These are phyloP conservation scores for Zymoseptoria brevis DNA, from an alignment of 2,329 filamentous ascomycete genomes.

Conservation along the genomic window DNA sequence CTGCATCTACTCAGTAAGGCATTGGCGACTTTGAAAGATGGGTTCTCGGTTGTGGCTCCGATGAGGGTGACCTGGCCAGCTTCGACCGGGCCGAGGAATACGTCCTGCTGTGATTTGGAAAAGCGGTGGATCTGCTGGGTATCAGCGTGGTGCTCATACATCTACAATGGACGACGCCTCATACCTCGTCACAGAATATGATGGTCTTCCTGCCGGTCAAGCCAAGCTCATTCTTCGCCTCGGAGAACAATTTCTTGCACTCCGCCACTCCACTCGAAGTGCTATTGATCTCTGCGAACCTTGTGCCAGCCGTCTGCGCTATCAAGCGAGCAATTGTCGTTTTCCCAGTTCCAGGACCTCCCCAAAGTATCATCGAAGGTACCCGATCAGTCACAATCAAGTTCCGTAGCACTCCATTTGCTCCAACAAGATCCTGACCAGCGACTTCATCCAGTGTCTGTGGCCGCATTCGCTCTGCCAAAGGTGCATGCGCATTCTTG, in stretches of 20 bases:
- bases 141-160: neutral
- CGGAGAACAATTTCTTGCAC: slow-evolving; percentile 83
- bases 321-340: slow-evolving; percentile 90
- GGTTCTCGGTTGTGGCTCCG: slow-evolving; percentile 94
- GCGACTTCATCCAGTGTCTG: slow-evolving; percentile 74
- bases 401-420: slow-evolving; percentile 71
- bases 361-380: slow-evolving; percentile 94
- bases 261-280: slow-evolving; percentile 81
- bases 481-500: slow-evolving; percentile 59
- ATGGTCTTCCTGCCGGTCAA: slow-evolving; percentile 88
- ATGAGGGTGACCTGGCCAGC: slow-evolving; percentile 84
- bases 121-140: slow-evolving; percentile 77
- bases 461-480: slow-evolving; percentile 92
- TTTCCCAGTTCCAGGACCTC: slow-evolving; percentile 71
- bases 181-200: slow-evolving; percentile 70
- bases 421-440: slow-evolving; percentile 85
- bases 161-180: neutral
- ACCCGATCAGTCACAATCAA: slow-evolving; percentile 80
- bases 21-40: slow-evolving; percentile 83
- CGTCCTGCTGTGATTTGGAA: slow-evolving; percentile 85
- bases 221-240: slow-evolving; percentile 69
- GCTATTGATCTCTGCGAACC: slow-evolving; percentile 94
- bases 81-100: slow-evolving; percentile 89
- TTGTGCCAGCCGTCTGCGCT: slow-evolving; percentile 68
- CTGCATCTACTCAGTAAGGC: slow-evolving; percentile 83